Evolutionary conservation across 495 filamentous ascomycete species (phyloP).

Genomic region (Viridothelium virens): DNA sequence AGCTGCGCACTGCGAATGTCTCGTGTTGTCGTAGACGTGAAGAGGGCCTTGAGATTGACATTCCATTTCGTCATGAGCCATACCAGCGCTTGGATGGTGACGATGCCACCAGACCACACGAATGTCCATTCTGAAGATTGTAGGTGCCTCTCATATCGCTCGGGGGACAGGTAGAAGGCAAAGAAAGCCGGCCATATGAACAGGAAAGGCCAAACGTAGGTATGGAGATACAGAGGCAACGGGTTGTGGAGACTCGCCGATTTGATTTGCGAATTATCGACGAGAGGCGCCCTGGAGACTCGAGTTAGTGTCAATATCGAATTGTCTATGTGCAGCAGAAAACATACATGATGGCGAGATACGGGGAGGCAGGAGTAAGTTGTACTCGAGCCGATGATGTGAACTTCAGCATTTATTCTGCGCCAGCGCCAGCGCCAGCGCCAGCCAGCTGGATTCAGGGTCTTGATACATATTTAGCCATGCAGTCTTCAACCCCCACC

Average conservation of each 20-base stretch:
- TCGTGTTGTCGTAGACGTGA: slow-evolving; percentile 66
- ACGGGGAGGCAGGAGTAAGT: background rate
- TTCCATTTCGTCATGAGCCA: slow-evolving; percentile 99
- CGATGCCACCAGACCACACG: slow-evolving; percentile 78
- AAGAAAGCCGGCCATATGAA: slow-evolving; percentile 89
- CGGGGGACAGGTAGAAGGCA: slow-evolving; percentile 69
- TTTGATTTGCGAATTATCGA: slow-evolving; percentile 84
- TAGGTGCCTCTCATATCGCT: slow-evolving; percentile 84
- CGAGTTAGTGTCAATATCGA: background rate
- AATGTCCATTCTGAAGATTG: slow-evolving; percentile 91
- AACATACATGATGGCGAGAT: background rate
- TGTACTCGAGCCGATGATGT: background rate
- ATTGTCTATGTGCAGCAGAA: background rate
- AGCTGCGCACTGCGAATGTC: slow-evolving; percentile 69
- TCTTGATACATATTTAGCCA: background rate
- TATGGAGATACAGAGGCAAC: slow-evolving; percentile 68
- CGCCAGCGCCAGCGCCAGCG: background rate
- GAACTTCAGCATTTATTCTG: background rate
- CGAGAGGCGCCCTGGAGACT: slow-evolving; percentile 50
- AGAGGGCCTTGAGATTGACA: slow-evolving; percentile 71
- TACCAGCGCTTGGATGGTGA: slow-evolving; percentile 76
- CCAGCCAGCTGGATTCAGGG: background rate
- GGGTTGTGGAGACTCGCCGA: slow-evolving; percentile 82
- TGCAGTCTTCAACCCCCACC: background rate
- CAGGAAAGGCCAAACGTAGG: slow-evolving; percentile 87